Percentiles rank a stretch among this genome's conserved stretches.
phyloP scores from a whole-genome alignment of 116 monocot genomes.

The Phalaenopsis hybrid region DNA sequence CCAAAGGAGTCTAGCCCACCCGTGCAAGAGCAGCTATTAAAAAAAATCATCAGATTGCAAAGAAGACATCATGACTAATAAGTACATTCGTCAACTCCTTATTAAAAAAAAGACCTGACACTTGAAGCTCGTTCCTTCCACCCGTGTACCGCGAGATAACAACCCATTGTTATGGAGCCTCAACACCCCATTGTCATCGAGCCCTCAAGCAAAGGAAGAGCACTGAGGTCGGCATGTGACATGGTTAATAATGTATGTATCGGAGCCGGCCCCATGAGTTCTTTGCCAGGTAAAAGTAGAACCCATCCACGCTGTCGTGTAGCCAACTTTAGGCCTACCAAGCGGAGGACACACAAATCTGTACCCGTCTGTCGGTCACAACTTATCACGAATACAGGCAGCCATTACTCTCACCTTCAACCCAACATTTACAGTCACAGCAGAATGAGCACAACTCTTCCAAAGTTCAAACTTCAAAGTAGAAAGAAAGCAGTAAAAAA shows the following conservation, averaged over 20 bases:
- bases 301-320: conserved; percentile 1
- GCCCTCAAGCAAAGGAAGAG: not conserved
- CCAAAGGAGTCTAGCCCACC: too few species aligned
- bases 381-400: not conserved
- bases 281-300: conserved; percentile 7
- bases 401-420: not conserved
- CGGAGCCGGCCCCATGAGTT: not conserved
- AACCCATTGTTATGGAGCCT: too few species aligned
- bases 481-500: conserved; percentile 1
- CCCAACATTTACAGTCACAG: not conserved
- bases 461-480: not conserved
- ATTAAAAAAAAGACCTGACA: too few species aligned
- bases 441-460: not conserved
- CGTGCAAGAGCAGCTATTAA: too few species aligned
- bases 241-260: conserved; percentile 9
- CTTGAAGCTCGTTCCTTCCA: too few species aligned
- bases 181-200: too few species aligned
- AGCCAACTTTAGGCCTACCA: conserved; percentile 8
- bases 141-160: too few species aligned
- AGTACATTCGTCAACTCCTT: too few species aligned
- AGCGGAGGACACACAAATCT: conserved; percentile 1
- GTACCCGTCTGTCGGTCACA: not conserved
- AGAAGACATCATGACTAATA: too few species aligned
- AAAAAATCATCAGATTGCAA: too few species aligned
- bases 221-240: not conserved